Conservation (phyloP, 75 land plant species). For the Chamaecyparis obtusa region DNA sequence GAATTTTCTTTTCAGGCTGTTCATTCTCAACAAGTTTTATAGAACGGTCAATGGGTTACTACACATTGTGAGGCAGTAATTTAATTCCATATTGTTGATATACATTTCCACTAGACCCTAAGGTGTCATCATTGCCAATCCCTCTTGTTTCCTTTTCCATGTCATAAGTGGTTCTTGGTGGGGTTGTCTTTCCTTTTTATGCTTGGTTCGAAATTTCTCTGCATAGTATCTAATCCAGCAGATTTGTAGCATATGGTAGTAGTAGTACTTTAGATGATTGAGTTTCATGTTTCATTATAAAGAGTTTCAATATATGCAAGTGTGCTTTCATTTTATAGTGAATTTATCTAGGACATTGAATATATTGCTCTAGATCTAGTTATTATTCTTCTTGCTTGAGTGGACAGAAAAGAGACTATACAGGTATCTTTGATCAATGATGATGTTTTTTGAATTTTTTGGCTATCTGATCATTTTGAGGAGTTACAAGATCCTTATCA, state of each 20-base stretch:
- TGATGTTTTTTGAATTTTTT: neutral
- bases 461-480: no score
- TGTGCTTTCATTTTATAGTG: neutral
- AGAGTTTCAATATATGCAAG: neutral
- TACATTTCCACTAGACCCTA: neutral
- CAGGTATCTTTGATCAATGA: neutral
- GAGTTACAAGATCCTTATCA: no score
- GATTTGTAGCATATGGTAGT: neutral
- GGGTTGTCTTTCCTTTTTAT: neutral
- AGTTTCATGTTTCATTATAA: neutral
- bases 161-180: neutral
- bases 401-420: no score
- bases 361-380: neutral
- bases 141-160: neutral
- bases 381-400: no score
- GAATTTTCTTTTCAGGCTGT: neutral
- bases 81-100: neutral
- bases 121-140: neutral
- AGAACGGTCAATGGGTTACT: neutral
- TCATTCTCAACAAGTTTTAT: neutral
- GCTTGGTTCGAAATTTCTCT: neutral
- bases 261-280: neutral
- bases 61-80: neutral
- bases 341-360: neutral
- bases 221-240: neutral